These are phyloP conservation scores for Eucalyptus polyanthemos DNA, from an alignment of 345 rosid genomes.

Conservation along the genomic window DNA sequence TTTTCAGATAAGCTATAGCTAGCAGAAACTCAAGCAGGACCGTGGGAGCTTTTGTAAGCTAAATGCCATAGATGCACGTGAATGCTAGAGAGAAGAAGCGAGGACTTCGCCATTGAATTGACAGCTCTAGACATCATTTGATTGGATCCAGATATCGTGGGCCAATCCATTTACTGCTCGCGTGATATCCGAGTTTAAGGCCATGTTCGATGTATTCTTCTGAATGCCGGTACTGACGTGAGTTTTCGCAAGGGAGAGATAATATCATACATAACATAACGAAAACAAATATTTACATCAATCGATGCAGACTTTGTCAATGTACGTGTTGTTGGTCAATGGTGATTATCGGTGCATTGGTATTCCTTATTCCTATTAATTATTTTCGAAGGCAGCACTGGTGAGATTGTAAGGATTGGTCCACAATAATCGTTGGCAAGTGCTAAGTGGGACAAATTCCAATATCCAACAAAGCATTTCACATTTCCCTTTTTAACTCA, in stretches of 20 bases:
- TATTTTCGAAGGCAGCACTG: too few species aligned
- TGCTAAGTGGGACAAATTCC: not conserved
- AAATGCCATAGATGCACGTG: too few species aligned
- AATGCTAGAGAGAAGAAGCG: too few species aligned
- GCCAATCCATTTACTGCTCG: not conserved
- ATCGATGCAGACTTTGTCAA: not conserved
- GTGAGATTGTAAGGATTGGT: not conserved
- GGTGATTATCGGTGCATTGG: too few species aligned
- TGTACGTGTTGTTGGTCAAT: not conserved
- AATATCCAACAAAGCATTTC: not conserved
- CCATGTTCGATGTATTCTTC: not conserved
- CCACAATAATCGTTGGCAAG: not conserved
- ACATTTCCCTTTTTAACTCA: not conserved
- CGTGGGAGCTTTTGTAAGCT: too few species aligned
- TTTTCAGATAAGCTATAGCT: too few species aligned
- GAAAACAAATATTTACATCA: not conserved
- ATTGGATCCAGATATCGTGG: not conserved
- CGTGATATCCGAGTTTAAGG: too few species aligned
- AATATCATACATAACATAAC: not conserved
- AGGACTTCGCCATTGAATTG: too few species aligned
- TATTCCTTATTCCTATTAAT: too few species aligned
- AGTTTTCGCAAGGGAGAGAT: not conserved
- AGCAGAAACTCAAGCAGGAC: too few species aligned
- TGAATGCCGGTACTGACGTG: not conserved
- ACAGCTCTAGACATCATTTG: too few species aligned